Evolutionary conservation across 805 yeast species (phyloP).

Genomic region (Hanseniaspora meyeri): DNA sequence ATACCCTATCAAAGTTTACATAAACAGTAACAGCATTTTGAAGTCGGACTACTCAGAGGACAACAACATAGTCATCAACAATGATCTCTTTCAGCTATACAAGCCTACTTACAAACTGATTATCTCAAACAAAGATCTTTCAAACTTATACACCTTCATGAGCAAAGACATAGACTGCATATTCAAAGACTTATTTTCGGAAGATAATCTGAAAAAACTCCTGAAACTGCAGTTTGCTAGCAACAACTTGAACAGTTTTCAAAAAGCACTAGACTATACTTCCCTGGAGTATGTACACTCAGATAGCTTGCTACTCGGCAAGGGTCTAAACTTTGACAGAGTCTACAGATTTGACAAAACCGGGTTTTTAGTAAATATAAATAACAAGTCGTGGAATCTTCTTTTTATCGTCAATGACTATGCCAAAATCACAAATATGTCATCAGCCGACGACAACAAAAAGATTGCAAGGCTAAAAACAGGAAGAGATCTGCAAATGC

Average conservation of each 20-base stretch:
- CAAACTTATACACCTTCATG: background rate
- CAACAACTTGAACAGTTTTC: background rate
- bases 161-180: background rate
- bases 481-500: background rate
- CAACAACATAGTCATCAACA: constrained; percentile 9
- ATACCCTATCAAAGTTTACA: background rate
- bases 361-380: background rate
- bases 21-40: constrained; percentile 3
- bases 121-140: constrained; percentile 2
- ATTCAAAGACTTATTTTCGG: background rate
- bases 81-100: constrained; percentile 2
- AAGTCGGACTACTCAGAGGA: background rate
- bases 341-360: background rate
- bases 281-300: background rate
- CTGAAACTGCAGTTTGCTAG: background rate
- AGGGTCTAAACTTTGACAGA: background rate
- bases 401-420: background rate
- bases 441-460: no score
- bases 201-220: background rate
- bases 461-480: background rate
- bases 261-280: background rate
- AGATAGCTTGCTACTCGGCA: background rate
- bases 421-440: background rate
- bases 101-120: constrained; percentile 6
- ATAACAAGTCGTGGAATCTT: background rate